Evolutionary conservation across 1,284 basidiomycete genomes (phyloP), one percentile per base, ranked within the genome.

Genomic region (Austroboletus rostrupii): DNA sequence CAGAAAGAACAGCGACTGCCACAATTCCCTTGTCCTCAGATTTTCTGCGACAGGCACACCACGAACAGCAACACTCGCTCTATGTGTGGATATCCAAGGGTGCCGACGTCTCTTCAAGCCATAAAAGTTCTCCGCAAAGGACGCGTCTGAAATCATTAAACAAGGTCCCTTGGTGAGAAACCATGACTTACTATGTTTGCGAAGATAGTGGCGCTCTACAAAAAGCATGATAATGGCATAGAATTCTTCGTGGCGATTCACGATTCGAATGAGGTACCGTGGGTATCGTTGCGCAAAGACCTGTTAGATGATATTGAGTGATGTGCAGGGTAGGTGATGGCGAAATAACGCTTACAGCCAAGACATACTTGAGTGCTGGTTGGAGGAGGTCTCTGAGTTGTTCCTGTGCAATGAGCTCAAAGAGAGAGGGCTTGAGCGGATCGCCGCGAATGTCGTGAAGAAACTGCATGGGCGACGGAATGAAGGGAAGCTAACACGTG

Each of bases 261-360:
- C 92, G 47, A 99, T 75, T 16, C 88, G 83, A 33, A 99, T 72
- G 32, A 99, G 79, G 68, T 97, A 95, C 47, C 97, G 82, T 7
- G 97, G 97, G 68, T 98, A 90, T 50, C 87, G 80, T 74, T 98
- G 95, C 1, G 97, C 94, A 59, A 98, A 92, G 43, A 98, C 91
- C 92, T 96, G 10, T 31, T 35, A 13, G 28, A 26, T 23, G 12
- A 53, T 55, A 49, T 21, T 19, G 53, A 37, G n/a, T 41, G 37
- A 38, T 45, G 8, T 2, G 17, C 10, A 3, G 11, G 3, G 43
- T 44, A 29, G 3, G 38, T 43, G 11, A 31, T 4, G 14, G 26
- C 16, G 23, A 16, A 12, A 14, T 11, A 29, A 41, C 51, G 50
- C 85, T 72, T 64, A 94, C 93, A 49, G 90, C 90, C 40, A 99